Conservation (phyloP, 2,329 filamentous ascomycete genomes). For the Botrytis byssoidea region DNA sequence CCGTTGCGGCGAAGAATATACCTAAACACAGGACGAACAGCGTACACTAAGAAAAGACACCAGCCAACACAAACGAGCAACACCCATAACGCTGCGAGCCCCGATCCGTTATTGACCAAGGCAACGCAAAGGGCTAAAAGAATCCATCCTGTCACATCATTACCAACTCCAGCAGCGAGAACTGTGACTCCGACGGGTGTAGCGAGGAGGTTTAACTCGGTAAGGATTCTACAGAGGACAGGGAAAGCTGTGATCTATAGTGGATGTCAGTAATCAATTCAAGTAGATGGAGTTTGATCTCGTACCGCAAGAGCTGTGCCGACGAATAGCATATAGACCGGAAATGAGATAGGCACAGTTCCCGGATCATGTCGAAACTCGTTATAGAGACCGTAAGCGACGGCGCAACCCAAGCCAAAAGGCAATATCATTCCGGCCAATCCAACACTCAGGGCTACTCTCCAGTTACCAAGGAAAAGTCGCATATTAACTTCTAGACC, state of each 20-base stretch:
- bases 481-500: conserved; percentile 83
- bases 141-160: conserved; percentile 90
- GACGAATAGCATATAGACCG: conserved; percentile 73
- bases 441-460: conserved; percentile 72
- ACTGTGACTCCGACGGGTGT: conserved; percentile 86
- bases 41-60: conserved; percentile 70
- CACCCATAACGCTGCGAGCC: conserved; percentile 81
- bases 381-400: conserved; percentile 78
- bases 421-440: conserved; percentile 77
- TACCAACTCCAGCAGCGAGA: conserved; percentile 85
- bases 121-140: conserved; percentile 90
- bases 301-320: conserved; percentile 76
- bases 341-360: conserved; percentile 58
- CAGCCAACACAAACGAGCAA: conserved; percentile 74
- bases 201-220: conserved; percentile 80
- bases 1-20: conserved; percentile 72
- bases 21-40: conserved; percentile 70
- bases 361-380: conserved; percentile 56
- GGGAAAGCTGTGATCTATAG: conserved; percentile 77
- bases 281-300: not conserved
- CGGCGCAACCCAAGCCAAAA: conserved; percentile 76
- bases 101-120: conserved; percentile 82
- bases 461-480: conserved; percentile 77
- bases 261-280: not conserved
- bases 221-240: conserved; percentile 89